Base-by-base conservation (phyloP, 225 moss, liverwort and hornwort genomes). In the Pseudisothecium myosuroides region DNA sequence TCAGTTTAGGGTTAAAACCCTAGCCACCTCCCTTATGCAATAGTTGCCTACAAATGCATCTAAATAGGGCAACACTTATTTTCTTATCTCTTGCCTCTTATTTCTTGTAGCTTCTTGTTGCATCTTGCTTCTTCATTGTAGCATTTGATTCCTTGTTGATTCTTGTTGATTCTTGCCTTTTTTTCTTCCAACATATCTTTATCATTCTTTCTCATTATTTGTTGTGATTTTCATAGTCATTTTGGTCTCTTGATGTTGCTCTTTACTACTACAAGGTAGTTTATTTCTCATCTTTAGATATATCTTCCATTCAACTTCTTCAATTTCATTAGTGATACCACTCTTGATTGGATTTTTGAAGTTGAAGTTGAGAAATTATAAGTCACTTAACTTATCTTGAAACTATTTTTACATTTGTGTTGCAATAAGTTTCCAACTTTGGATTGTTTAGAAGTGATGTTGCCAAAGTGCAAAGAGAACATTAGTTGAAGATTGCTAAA, bases 11-110 rank as follows among this genome's bases (percentile, higher is more conserved):
- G 3, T 67, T 37, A 5, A 21, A 67, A 21, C 2, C 36, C 21
- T 37, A 67, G 6, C 0, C 1, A 1, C 6, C 20, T 37, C 4
- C 21, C 2, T 37, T 67, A 21, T 18, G 5, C 2, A 2, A 0
- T 1, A 1, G 0, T 1, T 2, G 6, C 21, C 7, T 67, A 11
- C 2, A 67, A 37, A 67, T 67, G 21, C 37, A 67, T 67, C 21
- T 21, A 67, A 4, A 37, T 21, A 37, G 3, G 6, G 6, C 11
- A 67, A 58, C 23, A 23, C 5, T 5, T 23, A 58, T 23, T 62
- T 62, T 14, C 7, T 62, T 62, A 9, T 58, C 22, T 58, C 58
- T 58, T 58, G 21, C 54, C 17, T 54, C 17, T 54, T 54, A 11
- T 10, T 3, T 56, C 56, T 58, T 58, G 21, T 17, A 18, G 14